Base-by-base conservation (phyloP, 192 early-diverging fungal species). In the Blastocladiella britannica region DNA sequence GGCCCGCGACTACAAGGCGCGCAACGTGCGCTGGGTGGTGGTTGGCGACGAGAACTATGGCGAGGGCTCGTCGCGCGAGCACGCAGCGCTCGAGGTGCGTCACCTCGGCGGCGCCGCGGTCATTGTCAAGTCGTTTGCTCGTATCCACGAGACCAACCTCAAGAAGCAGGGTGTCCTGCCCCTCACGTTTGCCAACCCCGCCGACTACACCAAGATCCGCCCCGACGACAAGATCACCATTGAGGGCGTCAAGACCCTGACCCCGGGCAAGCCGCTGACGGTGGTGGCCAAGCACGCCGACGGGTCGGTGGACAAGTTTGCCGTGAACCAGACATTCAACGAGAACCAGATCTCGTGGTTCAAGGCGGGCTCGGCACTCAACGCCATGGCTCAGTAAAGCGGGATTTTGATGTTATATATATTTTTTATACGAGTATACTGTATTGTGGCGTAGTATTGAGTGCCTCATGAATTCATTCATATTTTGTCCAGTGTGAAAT, bases 111-210 rank as follows among this genome's bases (percentile, higher is more conserved):
- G 94, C 69, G 79, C 76, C 53, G 89, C 90, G 22, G 85, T 97
- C 63, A 86, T 97, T 67, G 84, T 86, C 72, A 88, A 90, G 76
- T 88, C 84, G 54, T 97, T 97, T 73, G 94, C 94, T 54, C 87
- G 94, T 70, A 97, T 97, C 72, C 94, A 97, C 78, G 90, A 97
- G 78, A 97, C 94, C 67, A 97, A 97, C 79, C 80, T 94, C 60
- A 97, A 97, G 84, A 97, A 97, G 81, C 94, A 97, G 73, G 94
- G 94, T 65, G 78, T 97, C 56, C 77, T 97, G 60, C 94, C 94
- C 30, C 75, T 97, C 64, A 93, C 90, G 54, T 97, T 97, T 64
- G 74, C 83, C 70, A 78, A 97, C 76, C 78, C 88, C 58, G 80
- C 76, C 59, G 94, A 97, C 71, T 97, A 97, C 65, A 89, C 92